A percentile compares a stretch with the other conserved stretches of the same genome.
phyloP scores from a whole-genome alignment of 164 flowering plant species.

The Magnolia changhungtana region DNA sequence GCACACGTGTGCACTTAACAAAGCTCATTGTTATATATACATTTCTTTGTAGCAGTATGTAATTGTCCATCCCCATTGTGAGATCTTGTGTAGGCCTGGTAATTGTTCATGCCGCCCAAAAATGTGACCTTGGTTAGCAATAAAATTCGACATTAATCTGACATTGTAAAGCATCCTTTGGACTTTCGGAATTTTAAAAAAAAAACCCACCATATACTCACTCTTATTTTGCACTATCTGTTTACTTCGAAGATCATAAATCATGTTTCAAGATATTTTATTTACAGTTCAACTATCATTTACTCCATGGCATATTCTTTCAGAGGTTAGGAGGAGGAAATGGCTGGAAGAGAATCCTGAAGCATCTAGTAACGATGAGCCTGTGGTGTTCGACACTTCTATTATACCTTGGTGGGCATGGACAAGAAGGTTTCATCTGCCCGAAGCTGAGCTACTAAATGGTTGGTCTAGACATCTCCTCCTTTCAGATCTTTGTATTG shows the following conservation, averaged over 20 bases:
- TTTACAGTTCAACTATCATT: not conserved
- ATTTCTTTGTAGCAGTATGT: too few relatives aligned
- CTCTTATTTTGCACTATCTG: not conserved
- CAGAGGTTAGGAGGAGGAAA: slow-evolving; percentile 93
- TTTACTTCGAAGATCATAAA: not conserved
- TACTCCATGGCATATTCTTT: slow-evolving; percentile 9
- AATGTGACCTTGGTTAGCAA: too few relatives aligned
- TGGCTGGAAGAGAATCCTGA: slow-evolving; percentile 87
- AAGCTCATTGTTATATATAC: too few relatives aligned
- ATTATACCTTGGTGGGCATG: slow-evolving; percentile 99
- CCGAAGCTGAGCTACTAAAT: slow-evolving; percentile 92
- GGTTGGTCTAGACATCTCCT: slow-evolving; percentile 43
- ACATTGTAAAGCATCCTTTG: too few relatives aligned
- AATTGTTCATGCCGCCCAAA: too few relatives aligned
- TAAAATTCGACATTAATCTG: too few relatives aligned
- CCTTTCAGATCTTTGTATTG: slow-evolving; percentile 6
- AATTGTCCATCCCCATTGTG: too few relatives aligned
- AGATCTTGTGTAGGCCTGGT: too few relatives aligned
- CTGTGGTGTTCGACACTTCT: slow-evolving; percentile 85
- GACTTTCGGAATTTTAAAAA: too few relatives aligned
- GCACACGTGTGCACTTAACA: too few relatives aligned
- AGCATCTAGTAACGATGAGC: slow-evolving; percentile 81
- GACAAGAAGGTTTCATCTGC: slow-evolving; percentile 93
- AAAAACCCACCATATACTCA: not conserved
- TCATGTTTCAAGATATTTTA: not conserved